Base-by-base conservation (phyloP, 768 basidiomycete genomes). In the Collybia sordida region DNA sequence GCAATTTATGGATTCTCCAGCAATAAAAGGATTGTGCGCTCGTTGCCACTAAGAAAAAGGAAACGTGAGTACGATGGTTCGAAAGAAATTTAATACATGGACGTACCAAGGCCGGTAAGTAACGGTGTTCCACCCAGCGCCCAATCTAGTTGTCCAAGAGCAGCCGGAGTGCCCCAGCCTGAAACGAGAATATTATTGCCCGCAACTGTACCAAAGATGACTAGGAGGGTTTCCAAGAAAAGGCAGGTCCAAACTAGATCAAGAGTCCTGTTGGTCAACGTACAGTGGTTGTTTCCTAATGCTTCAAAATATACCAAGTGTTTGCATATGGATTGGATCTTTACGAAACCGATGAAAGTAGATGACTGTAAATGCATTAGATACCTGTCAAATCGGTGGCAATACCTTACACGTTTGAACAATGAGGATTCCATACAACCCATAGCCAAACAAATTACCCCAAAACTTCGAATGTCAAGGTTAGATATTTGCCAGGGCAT, bases 81-180 rank as follows among this genome's bases (percentile, higher is more conserved):
- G n/a, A 5, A 17, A n/a, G 39, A 31, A 25, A 23, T 15, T n/a
- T 7, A 3, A 8, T 34, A n/a, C n/a, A n/a, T n/a, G n/a, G n/a
- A 50, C 45, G 28, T 19, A 54, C 43, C 42, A 18, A 53, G 23
- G 23, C 45, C 49, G 38, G 48, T 24, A 19, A 53, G 19, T 28
- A 54, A 27, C 40, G 56, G 53, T 0, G 56, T 39, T 18, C 50
- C 25, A 42, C 45, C 41, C 25, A 48, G 58, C 3, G 58, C 45
- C 57, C 60, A 60, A 25, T 55, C 51, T 21, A 62, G 18, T 21
- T 39, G 49, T 7, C 23, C 21, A 12, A 60, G 38, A 31, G 46
- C 40, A 11, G 50, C 47, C 8, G 50, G 38, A 19, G 58, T 52
- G n/a, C 60, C 60, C 60, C 60, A 62, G 18, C 57, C 59, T 18